Conservation (phyloP, 805 yeast genomes). For the Myxozyma neglecta region DNA sequence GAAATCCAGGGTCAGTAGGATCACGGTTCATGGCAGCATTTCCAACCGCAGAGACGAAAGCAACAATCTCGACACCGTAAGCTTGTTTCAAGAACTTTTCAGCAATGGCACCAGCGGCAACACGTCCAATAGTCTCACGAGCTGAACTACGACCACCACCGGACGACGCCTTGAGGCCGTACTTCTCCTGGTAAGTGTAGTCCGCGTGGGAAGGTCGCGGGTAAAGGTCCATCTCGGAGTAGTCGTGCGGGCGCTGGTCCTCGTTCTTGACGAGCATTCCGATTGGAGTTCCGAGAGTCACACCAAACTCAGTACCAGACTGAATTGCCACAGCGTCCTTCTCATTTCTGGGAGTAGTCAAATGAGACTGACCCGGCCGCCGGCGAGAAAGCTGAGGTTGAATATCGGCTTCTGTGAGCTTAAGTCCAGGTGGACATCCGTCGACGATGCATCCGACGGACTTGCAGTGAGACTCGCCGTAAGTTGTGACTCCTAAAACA, state of each 20-base stretch:
- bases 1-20: slow-evolving; percentile 58
- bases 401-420: slow-evolving; percentile 77
- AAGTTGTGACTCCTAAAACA: slow-evolving; percentile 73
- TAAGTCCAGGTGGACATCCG: slow-evolving; percentile 95
- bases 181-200: slow-evolving; percentile 85
- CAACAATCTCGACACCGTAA: slow-evolving; percentile 87
- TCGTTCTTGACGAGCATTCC: slow-evolving; percentile 90
- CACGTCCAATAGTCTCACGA: slow-evolving; percentile 97
- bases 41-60: slow-evolving; percentile 94
- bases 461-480: slow-evolving; percentile 97
- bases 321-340: slow-evolving; percentile 91
- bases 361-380: slow-evolving; percentile 93
- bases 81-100: slow-evolving; percentile 81
- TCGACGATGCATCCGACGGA: slow-evolving; percentile 98
- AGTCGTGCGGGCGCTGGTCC: slow-evolving; percentile 96
- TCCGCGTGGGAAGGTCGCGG: slow-evolving; percentile 99
- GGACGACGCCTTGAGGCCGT: slow-evolving; percentile 88
- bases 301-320: slow-evolving; percentile 89
- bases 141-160: slow-evolving; percentile 99
- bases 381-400: slow-evolving; percentile 96
- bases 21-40: slow-evolving; percentile 70
- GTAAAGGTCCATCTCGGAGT: slow-evolving; percentile 88
- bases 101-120: slow-evolving; percentile 98
- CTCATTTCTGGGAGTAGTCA: slow-evolving; percentile 93
- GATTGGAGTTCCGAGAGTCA: slow-evolving; percentile 91